Evolutionary conservation across 2,329 filamentous ascomycete genomes (phyloP).

Genomic region (Microdochium paspali): DNA sequence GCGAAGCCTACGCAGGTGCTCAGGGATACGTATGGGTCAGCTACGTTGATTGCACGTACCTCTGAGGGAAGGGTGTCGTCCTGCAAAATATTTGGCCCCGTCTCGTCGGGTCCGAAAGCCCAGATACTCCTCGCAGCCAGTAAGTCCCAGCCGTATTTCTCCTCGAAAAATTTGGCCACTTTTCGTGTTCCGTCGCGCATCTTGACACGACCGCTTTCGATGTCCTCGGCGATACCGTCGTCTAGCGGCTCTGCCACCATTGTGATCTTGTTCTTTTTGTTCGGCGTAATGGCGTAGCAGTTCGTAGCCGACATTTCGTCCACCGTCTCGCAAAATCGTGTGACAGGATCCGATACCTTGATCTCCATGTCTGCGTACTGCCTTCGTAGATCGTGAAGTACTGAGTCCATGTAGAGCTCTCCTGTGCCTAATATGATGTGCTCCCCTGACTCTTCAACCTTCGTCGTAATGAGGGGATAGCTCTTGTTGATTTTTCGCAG

Average conservation of each 20-base stretch:
- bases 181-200: constrained; percentile 90
- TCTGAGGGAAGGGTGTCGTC: constrained; percentile 93
- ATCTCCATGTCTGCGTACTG: constrained; percentile 99
- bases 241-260: constrained; percentile 97
- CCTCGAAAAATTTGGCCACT: constrained; percentile 94
- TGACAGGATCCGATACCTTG: constrained; percentile 96
- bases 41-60: constrained; percentile 39
- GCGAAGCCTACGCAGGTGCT: background rate
- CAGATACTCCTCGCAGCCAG: constrained; percentile 91
- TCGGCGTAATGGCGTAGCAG: constrained; percentile 94
- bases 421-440: constrained; percentile 92
- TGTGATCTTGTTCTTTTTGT: constrained; percentile 99
- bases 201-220: constrained; percentile 80
- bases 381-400: constrained; percentile 83
- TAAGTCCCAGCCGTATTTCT: constrained; percentile 94
- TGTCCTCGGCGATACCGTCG: constrained; percentile 88
- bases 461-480: constrained; percentile 90
- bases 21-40: background rate
- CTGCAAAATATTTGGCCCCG: constrained; percentile 88
- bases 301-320: constrained; percentile 96
- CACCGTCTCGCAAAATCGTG: constrained; percentile 94
- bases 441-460: constrained; percentile 96
- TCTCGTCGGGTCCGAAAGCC: constrained; percentile 96
- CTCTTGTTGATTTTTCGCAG: constrained; percentile 96
- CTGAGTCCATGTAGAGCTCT: constrained; percentile 99